phyloP scores from a whole-genome alignment of 2,329 filamentous ascomycete genomes.

The Venturia aucupariae region DNA sequence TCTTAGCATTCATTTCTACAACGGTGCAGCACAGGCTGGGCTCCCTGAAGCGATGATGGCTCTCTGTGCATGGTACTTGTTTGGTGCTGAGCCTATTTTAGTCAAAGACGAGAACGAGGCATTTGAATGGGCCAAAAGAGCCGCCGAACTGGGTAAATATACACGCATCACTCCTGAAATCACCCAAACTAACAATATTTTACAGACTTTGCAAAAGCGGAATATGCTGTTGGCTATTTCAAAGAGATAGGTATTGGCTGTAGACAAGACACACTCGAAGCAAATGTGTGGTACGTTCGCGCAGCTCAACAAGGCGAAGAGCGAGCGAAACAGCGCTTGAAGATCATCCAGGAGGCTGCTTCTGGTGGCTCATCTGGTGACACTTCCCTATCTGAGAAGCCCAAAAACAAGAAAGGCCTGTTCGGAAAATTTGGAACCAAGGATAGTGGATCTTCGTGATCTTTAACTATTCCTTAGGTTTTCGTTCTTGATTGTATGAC shows the following conservation, averaged over 20 bases:
- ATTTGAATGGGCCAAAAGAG: constrained; percentile 87
- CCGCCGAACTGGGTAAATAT: constrained; percentile 71
- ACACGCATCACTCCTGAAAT: background rate
- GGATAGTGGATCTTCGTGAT: constrained; percentile 3
- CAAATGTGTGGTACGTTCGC: constrained; percentile 97
- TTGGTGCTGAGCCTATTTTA: constrained; percentile 82
- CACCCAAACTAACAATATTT: constrained; percentile 16
- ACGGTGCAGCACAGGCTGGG: constrained; percentile 74
- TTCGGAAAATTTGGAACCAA: constrained; percentile 15
- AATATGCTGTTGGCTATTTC: constrained; percentile 94
- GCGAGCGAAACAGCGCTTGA: constrained; percentile 75
- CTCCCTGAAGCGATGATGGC: constrained; percentile 94
- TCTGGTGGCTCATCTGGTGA: constrained; percentile 36
- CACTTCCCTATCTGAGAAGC: constrained; percentile 2
- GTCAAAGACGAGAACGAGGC: constrained; percentile 95
- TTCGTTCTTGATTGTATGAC: background rate
- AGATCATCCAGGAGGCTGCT: constrained; percentile 78
- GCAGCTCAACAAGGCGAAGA: constrained; percentile 89
- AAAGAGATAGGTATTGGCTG: constrained; percentile 98
- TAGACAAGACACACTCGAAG: constrained; percentile 85
- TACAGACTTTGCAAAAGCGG: constrained; percentile 57
- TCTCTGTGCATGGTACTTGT: constrained; percentile 96
- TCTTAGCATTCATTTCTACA: constrained; percentile 95
- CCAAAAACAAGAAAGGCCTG: constrained; percentile 16
- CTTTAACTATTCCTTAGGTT: background rate